phyloP scores from a whole-genome alignment of 2,329 filamentous ascomycete genomes.

The Emericellopsis cladophorae region DNA sequence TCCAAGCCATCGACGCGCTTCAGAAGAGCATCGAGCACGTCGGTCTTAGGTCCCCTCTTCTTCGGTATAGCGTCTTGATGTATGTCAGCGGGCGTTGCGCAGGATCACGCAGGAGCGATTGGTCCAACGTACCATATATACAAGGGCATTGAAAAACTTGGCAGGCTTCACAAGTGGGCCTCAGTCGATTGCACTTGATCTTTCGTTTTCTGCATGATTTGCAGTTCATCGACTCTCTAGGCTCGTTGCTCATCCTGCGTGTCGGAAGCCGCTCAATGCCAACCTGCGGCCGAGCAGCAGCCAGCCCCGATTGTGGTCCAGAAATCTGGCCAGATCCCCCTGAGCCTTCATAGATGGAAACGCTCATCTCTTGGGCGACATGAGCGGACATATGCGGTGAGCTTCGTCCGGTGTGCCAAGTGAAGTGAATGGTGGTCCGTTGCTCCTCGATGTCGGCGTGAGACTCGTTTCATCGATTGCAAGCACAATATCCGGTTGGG shows the following conservation, averaged over 20 bases:
- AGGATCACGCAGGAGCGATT: background rate
- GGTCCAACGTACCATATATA: slow-evolving; percentile 56
- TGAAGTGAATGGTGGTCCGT: too few relatives aligned
- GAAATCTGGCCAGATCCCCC: slow-evolving; percentile 25
- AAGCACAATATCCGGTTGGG: too few relatives aligned
- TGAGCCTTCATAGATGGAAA: slow-evolving; percentile 25
- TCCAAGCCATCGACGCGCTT: slow-evolving; percentile 80
- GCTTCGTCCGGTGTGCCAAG: too few relatives aligned
- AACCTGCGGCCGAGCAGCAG: slow-evolving; percentile 64
- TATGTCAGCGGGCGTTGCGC: background rate
- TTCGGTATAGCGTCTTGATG: slow-evolving; percentile 70
- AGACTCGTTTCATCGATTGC: too few relatives aligned
- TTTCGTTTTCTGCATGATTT: slow-evolving; percentile 89
- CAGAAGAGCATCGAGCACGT: slow-evolving; percentile 71
- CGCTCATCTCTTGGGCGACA: slow-evolving; percentile 16
- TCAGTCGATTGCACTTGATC: slow-evolving; percentile 86
- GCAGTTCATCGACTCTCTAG: slow-evolving; percentile 88
- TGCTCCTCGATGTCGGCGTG: too few relatives aligned
- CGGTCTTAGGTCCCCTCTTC: slow-evolving; percentile 81
- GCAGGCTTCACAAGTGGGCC: slow-evolving; percentile 78
- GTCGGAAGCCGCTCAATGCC: slow-evolving; percentile 69
- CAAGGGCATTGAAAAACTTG: slow-evolving; percentile 82
- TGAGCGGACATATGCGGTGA: background rate
- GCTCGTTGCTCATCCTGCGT: slow-evolving; percentile 59
- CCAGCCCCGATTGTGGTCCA: slow-evolving; percentile 28